These are phyloP conservation scores for Penicillium fimorum DNA, from an alignment of 495 filamentous ascomycete species.

Conservation along the genomic window DNA sequence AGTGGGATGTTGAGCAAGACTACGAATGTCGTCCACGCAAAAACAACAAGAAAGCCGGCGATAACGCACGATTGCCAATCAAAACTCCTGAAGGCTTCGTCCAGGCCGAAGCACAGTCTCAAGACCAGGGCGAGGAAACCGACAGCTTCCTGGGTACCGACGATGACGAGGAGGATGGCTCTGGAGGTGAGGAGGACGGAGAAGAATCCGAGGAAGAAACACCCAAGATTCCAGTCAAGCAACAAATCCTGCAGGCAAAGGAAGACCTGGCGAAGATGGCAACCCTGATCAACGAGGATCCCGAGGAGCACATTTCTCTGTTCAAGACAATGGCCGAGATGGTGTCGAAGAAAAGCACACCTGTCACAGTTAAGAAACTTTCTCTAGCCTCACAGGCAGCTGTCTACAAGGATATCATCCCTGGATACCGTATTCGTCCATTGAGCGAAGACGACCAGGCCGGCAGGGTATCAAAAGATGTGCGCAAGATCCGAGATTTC, in stretches of 20 bases:
- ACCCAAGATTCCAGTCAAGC: conserved; percentile 64
- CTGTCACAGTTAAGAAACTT: conserved; percentile 76
- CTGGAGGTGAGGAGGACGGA: conserved; percentile 46
- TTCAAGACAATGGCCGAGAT: conserved; percentile 77
- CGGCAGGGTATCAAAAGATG: conserved; percentile 87
- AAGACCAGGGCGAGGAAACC: conserved; percentile 45
- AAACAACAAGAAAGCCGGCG: conserved; percentile 64
- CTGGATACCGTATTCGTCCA: conserved; percentile 90
- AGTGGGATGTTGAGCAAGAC: conserved; percentile 88
- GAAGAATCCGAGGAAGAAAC: conserved; percentile 54
- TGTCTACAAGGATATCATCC: conserved; percentile 94
- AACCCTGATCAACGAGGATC: conserved; percentile 79
- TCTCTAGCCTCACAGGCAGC: conserved; percentile 81
- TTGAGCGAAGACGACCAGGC: conserved; percentile 66
- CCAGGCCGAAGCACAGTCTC: conserved; percentile 52
- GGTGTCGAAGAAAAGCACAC: conserved; percentile 51
- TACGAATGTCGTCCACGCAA: conserved; percentile 83
- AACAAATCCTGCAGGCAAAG: conserved; percentile 83
- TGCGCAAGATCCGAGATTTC: conserved; percentile 72
- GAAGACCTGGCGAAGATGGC: conserved; percentile 89
- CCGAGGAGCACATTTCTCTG: conserved; percentile 79
- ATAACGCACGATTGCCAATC: conserved; percentile 75
- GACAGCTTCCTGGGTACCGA: conserved; percentile 54
- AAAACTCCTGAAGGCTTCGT: conserved; percentile 74
- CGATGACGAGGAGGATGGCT: conserved; percentile 40